Conservation (phyloP, 495 filamentous ascomycete species). For the Durotheca rogersii region DNA sequence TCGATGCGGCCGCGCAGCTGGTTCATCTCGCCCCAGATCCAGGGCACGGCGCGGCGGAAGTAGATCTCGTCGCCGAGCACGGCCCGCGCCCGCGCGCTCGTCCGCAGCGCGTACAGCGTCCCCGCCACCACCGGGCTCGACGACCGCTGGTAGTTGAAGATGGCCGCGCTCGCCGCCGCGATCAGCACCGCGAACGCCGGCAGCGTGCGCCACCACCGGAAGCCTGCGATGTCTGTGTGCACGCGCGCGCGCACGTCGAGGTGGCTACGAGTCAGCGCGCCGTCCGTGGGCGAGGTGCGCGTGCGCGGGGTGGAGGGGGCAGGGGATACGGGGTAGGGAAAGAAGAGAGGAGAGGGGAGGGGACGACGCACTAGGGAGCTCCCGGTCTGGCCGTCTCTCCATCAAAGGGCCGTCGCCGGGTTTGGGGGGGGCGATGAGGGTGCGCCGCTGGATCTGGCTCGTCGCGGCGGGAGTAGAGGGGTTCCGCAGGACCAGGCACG, state of each 20-base stretch:
- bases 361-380: constrained; percentile 60
- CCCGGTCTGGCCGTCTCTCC: constrained; percentile 77
- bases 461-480: constrained; percentile 10
- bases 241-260: too few relatives aligned
- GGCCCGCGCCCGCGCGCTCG: constrained; percentile 68
- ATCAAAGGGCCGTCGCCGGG: constrained; percentile 68
- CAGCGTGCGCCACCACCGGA: constrained; percentile 51
- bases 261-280: too few relatives aligned
- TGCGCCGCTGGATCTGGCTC: constrained; percentile 35
- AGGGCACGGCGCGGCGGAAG: constrained; percentile 82
- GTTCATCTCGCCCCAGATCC: constrained; percentile 92
- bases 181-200: constrained; percentile 60
- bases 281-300: too few relatives aligned
- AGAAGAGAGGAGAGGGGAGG: background rate
- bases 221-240: constrained; percentile 39
- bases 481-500: constrained; percentile 20
- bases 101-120: constrained; percentile 88
- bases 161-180: constrained; percentile 67
- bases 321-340: too few relatives aligned
- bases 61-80: constrained; percentile 90
- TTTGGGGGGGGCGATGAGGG: constrained; percentile 48
- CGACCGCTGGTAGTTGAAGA: constrained; percentile 98
- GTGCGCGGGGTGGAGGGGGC: background rate
- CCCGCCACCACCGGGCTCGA: constrained; percentile 78
- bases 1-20: constrained; percentile 90